Percentiles rank a stretch among this genome's conserved stretches.
These are phyloP conservation scores for Lactarius sp. DNA, from an alignment of 768 basidiomycete genomes.

Conservation along the genomic window DNA sequence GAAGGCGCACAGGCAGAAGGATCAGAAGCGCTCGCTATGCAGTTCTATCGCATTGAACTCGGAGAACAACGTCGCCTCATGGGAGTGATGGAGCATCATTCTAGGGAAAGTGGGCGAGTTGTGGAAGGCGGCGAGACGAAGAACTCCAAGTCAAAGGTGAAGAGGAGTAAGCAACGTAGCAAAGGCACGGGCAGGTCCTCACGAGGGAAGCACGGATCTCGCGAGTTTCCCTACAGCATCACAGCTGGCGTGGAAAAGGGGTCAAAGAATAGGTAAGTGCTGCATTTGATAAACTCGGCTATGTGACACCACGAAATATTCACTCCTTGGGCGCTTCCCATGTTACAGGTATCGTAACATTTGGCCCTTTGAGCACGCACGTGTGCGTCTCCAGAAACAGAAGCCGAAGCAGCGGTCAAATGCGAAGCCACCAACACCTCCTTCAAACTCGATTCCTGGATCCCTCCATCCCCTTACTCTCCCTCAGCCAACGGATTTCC, in stretches of 20 bases:
- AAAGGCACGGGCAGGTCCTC: conserved; percentile 21
- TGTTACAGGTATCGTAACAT: conserved; percentile 81
- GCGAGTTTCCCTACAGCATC: conserved; percentile 79
- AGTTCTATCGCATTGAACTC: conserved; percentile 90
- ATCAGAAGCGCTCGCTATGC: conserved; percentile 77
- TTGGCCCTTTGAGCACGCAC: conserved; percentile 95
- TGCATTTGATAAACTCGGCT: background rate
- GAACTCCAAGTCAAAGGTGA: conserved; percentile 20
- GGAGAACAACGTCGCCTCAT: conserved; percentile 86
- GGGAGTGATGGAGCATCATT: conserved; percentile 89
- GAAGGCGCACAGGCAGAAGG: too few relatives aligned
- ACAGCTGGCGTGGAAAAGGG: conserved; percentile 96
- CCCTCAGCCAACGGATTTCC: conserved; percentile 20
- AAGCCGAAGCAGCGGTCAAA: conserved; percentile 11
- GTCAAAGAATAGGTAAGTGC: conserved; percentile 75
- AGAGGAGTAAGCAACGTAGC: conserved; percentile 27
- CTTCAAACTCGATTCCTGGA: conserved; percentile 9
- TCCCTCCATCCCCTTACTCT: conserved; percentile 14
- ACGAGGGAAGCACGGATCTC: conserved; percentile 21
- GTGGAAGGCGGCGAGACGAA: conserved; percentile 20
- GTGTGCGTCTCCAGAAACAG: conserved; percentile 56
- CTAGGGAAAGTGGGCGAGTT: conserved; percentile 46
- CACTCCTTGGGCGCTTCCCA: background rate
- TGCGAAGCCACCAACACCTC: conserved; percentile 8
- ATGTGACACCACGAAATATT: background rate